phyloP scores from a whole-genome alignment of 2,329 filamentous ascomycete species.

The Aureobasidium pullulans region DNA sequence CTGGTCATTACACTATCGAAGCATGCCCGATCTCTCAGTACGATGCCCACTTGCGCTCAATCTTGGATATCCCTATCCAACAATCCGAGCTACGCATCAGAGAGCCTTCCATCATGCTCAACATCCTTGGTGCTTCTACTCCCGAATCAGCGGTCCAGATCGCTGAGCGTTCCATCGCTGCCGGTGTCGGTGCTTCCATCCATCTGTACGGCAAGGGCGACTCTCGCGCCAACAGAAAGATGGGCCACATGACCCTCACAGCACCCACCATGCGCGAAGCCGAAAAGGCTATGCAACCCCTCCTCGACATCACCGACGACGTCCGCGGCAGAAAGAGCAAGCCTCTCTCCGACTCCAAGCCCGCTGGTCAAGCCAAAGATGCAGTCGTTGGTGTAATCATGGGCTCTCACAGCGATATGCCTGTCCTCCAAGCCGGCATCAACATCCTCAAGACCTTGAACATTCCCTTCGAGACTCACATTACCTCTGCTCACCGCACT shows the following conservation, averaged over 20 bases:
- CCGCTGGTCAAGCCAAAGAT: constrained; percentile 32
- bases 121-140: constrained; percentile 65
- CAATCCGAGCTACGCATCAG: constrained; percentile 47
- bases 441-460: constrained; percentile 60
- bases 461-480: constrained; percentile 66
- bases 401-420: constrained; percentile 74
- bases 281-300: constrained; percentile 59
- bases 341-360: constrained; percentile 21
- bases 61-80: constrained; percentile 59
- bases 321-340: constrained; percentile 41
- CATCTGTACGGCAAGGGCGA: constrained; percentile 88
- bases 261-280: constrained; percentile 60
- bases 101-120: constrained; percentile 66
- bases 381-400: constrained; percentile 67
- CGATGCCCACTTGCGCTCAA: constrained; percentile 79
- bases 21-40: constrained; percentile 85
- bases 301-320: constrained; percentile 58
- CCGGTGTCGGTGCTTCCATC: constrained; percentile 52
- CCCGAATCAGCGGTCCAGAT: constrained; percentile 57
- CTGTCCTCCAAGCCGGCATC: constrained; percentile 57
- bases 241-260: constrained; percentile 85
- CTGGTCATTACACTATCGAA: constrained; percentile 92
- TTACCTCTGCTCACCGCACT: constrained; percentile 63
- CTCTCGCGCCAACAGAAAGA: constrained; percentile 82
- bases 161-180: constrained; percentile 49